Percentiles rank a stretch among this genome's conserved stretches.
phyloP scores from a whole-genome alignment of 2,329 filamentous ascomycete species.

The Penicillium expansum region DNA sequence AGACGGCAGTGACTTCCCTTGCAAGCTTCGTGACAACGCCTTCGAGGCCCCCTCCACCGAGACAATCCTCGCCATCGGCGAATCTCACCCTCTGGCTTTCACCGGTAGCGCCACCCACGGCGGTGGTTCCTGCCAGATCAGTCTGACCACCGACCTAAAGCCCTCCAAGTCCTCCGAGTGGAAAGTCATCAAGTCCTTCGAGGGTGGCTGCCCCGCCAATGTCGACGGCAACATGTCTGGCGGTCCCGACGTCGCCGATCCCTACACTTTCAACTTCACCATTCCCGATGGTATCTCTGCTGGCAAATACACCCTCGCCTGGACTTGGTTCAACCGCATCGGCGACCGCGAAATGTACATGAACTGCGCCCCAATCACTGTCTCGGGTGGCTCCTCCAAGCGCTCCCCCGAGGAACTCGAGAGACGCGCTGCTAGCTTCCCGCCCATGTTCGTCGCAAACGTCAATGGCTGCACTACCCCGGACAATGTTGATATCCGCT shows the following conservation, averaged over 20 bases:
- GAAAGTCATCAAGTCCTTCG: slow-evolving; percentile 86
- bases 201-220: slow-evolving; percentile 77
- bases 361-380: slow-evolving; percentile 78
- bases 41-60: slow-evolving; percentile 42
- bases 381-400: slow-evolving; percentile 56
- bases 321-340: slow-evolving; percentile 92
- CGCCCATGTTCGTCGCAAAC: slow-evolving; percentile 75
- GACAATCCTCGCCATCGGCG: slow-evolving; percentile 65
- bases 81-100: slow-evolving; percentile 61
- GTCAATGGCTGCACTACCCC: slow-evolving; percentile 59
- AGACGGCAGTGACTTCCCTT: slow-evolving; percentile 72
- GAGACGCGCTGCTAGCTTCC: slow-evolving; percentile 61
- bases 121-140: slow-evolving; percentile 88
- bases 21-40: slow-evolving; percentile 61
- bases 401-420: slow-evolving; percentile 39
- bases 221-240: slow-evolving; percentile 57
- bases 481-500: slow-evolving; percentile 59
- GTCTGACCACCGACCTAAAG: slow-evolving; percentile 72
- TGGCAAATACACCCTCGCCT: slow-evolving; percentile 78
- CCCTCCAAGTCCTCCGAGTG: slow-evolving; percentile 67
- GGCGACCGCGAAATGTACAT: slow-evolving; percentile 98
- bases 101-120: slow-evolving; percentile 75
- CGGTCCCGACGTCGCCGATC: slow-evolving; percentile 45
- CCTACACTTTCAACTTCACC: slow-evolving; percentile 64
- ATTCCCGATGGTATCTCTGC: slow-evolving; percentile 69